A percentile compares a stretch with the other conserved stretches of the same genome.
These are phyloP conservation scores for Ophiocordyceps camponoti-floridani DNA, from an alignment of 2,329 filamentous ascomycete species.

Conservation along the genomic window DNA sequence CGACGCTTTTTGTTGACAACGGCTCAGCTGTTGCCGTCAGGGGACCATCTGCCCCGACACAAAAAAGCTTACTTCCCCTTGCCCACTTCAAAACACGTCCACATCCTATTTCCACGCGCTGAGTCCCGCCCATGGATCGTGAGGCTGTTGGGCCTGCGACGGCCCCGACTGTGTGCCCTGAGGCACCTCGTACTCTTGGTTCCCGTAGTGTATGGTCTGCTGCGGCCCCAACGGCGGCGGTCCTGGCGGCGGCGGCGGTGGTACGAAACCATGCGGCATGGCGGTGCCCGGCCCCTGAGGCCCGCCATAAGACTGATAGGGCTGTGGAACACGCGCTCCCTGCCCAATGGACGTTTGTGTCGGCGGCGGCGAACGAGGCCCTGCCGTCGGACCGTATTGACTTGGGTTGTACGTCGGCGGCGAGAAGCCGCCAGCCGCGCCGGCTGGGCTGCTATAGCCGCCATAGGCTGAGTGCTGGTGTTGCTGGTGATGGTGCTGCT, in stretches of 20 bases:
- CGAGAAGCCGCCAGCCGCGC: constrained; percentile 24
- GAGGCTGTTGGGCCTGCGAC: constrained; percentile 18
- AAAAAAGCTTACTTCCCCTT: background rate
- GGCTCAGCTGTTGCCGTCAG: too few species aligned
- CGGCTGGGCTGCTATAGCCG: constrained; percentile 21
- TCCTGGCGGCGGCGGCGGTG: constrained; percentile 44
- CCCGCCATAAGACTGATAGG: constrained; percentile 17
- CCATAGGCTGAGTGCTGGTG: constrained; percentile 21
- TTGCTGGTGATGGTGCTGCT: background rate
- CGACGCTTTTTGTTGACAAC: too few species aligned
- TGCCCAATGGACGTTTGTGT: constrained; percentile 33
- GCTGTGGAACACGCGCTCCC: constrained; percentile 12
- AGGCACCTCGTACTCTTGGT: constrained; percentile 14
- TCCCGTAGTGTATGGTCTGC: constrained; percentile 39
- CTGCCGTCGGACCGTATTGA: constrained; percentile 37
- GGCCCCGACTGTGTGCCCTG: constrained; percentile 14
- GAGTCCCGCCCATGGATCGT: constrained; percentile 34
- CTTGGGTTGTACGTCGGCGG: constrained; percentile 40
- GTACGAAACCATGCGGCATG: constrained; percentile 39
- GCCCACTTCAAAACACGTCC: background rate
- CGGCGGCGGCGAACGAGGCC: constrained; percentile 43
- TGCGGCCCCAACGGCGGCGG: constrained; percentile 44
- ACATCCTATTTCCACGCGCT: constrained; percentile 27
- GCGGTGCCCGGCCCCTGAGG: constrained; percentile 20
- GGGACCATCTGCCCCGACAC: too few species aligned